Base-by-base conservation (phyloP, 768 basidiomycete species). In the Tephrocybe sp. region DNA sequence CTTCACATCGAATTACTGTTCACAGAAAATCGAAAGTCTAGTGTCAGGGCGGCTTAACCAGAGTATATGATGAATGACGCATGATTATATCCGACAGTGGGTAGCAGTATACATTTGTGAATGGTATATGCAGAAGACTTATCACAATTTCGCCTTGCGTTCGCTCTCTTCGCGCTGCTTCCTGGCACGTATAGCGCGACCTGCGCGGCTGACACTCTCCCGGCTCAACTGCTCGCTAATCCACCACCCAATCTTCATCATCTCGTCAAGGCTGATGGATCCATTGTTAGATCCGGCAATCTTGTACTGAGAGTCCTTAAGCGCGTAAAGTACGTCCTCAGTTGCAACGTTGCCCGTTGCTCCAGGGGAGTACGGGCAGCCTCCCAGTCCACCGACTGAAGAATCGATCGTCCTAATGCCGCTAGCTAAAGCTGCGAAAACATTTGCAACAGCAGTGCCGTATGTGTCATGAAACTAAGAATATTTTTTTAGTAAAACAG, bases 261-360 rank as follows among this genome's bases (percentile, higher is more conserved):
- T 73, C 52, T 78, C 68, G n/a, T 83, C 77, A 35, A 94, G 69
- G 60, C 92, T 79, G 38, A 79, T 67, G 0, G 70, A 69, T 4
- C 72, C 72, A 63, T 40, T 59, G 14, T 30, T 50, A 13, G 67
- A 64, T 10, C 82, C 84, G 1, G 60, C 71, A 4, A 82, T 82
- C 4, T 72, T 77, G 64, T 82, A 83, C 40, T 70, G 74, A 9
- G 84, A 85, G 45, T 70, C 83, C 58, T 75, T 79, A 7, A 98
- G 76, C 0, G 89, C 87, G 55, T 97, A 93, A 8, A 96, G 74
- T 0, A 96, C 82, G 58, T 96, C 90, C 59, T 98, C 95, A 0
- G 96, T 98, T 0, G 92, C 86, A 14, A 97, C 90, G 59, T 97
- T 97, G 13, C 96, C 95, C 0, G 92, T 94, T 12, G 95, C 94